A percentile compares a stretch with the other conserved stretches of the same genome.
Evolutionary conservation across 257 asterid species (phyloP).

Genomic region (Cordia subcordata): DNA sequence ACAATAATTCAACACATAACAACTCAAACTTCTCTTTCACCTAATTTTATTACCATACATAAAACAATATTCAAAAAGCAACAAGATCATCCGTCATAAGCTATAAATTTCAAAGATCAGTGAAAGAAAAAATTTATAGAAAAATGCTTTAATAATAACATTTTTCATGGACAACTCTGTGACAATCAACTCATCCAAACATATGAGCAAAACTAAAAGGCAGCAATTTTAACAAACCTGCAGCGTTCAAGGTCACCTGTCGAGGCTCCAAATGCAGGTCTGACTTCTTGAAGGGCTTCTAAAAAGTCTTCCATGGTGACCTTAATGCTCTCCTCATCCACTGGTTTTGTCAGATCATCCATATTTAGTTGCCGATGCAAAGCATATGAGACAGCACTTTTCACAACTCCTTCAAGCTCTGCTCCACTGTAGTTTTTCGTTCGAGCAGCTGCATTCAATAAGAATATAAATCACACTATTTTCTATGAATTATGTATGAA

Average conservation of each 20-base stretch:
- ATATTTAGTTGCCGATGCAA: slow-evolving; percentile 79
- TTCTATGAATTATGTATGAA: neutral
- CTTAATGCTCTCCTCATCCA: slow-evolving; percentile 92
- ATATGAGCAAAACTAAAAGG: neutral
- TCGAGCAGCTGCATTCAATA: slow-evolving; percentile 75
- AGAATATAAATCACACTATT: slow-evolving; percentile 2
- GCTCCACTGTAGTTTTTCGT: slow-evolving; percentile 97
- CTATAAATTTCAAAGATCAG: neutral
- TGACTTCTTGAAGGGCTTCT: slow-evolving; percentile 75
- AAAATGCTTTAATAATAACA: too few species aligned
- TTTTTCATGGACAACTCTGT: neutral
- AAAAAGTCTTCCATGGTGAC: slow-evolving; percentile 89
- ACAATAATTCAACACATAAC: too few species aligned
- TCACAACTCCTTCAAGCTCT: slow-evolving; percentile 98
- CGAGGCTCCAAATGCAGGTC: slow-evolving; percentile 98
- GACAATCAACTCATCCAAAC: neutral
- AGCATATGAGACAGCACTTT: slow-evolving; percentile 99
- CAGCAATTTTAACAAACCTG: slow-evolving; percentile 51
- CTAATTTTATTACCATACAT: too few species aligned
- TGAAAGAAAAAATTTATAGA: neutral
- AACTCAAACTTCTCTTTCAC: too few species aligned
- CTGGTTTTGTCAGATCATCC: slow-evolving; percentile 89
- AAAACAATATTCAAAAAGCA: too few species aligned
- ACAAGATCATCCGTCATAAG: too few species aligned
- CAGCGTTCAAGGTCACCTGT: slow-evolving; percentile 97